A percentile compares a stretch with the other conserved stretches of the same genome.
Evolutionary conservation across 495 filamentous ascomycete genomes (phyloP).

Genomic region (Penicillium salamii): DNA sequence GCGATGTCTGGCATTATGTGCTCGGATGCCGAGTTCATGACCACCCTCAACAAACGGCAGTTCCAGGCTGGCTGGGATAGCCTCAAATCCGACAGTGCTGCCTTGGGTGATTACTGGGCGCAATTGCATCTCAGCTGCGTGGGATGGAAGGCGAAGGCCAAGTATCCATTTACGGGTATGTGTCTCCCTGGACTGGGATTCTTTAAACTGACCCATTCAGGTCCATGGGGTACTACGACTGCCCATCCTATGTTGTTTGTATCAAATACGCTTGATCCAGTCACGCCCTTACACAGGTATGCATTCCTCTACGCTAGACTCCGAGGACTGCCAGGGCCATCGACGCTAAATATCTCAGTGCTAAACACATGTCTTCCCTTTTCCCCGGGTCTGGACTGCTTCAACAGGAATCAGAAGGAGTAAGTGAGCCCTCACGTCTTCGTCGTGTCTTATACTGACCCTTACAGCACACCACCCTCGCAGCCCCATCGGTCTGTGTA

Average conservation of each 20-base stretch:
- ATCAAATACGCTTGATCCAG: slow-evolving; percentile 57
- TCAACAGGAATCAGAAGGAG: slow-evolving; percentile 52
- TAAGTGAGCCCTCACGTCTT: slow-evolving; percentile 28
- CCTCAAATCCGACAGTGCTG: slow-evolving; percentile 45
- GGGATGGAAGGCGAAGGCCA: slow-evolving; percentile 54
- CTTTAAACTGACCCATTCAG: slow-evolving; percentile 16
- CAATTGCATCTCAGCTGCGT: slow-evolving; percentile 54
- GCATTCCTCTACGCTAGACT: background rate
- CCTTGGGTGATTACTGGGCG: slow-evolving; percentile 58
- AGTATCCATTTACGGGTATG: slow-evolving; percentile 53
- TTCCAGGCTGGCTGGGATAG: slow-evolving; percentile 48
- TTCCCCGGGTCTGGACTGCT: slow-evolving; percentile 54
- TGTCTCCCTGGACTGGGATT: background rate
- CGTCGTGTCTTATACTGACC: background rate
- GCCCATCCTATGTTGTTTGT: slow-evolving; percentile 59
- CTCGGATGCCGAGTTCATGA: slow-evolving; percentile 52
- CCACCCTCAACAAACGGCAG: slow-evolving; percentile 29
- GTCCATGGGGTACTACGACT: slow-evolving; percentile 36
- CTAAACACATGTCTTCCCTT: slow-evolving; percentile 45
- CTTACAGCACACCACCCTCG: slow-evolving; percentile 45
- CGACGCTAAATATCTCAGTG: slow-evolving; percentile 24
- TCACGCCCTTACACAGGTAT: slow-evolving; percentile 50
- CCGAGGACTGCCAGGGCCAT: too few species aligned
- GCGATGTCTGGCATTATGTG: slow-evolving; percentile 60
- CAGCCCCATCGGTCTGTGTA: slow-evolving; percentile 47